Base-by-base conservation (phyloP, 75 land plant species). In the Gnetum montanum region DNA sequence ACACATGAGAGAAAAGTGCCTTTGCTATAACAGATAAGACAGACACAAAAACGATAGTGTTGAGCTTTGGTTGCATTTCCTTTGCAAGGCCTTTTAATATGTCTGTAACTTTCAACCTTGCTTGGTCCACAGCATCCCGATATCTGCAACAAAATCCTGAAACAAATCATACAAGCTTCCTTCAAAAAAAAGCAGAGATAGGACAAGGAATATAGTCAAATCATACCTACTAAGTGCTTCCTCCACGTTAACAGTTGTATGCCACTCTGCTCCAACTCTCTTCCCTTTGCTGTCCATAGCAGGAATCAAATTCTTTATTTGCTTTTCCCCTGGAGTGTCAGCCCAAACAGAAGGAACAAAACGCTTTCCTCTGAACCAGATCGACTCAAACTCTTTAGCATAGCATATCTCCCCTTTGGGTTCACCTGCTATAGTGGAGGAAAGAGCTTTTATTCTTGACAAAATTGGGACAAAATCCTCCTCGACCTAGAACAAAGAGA, bases 281-380 rank as follows among this genome's bases (percentile, higher is more conserved):
- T 74, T 76, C 11, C 97, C 90, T 65, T 82, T 92, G 4, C 79
- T 70, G 72, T 92, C 90, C 7, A 58, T 31, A 29, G 96, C 95
- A 50, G 78, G 78, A 56, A 34, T 65, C 38, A 92, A 75, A 29
- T 64, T 71, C 33, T 79, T 82, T 41, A 92, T 88, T 66, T 92
- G 86, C 58, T 74, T 77, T 44, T 90, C 96, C 2, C 96, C 96
- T 49, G 85, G 80, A 12, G 82, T 77, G 23, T 72, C 64, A 31
- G 75, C 88, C 95, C 95, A 82, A 13, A 89, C 66, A 48, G 78
- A 3, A n/a, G 96, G 96, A 38, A 48, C 25, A 76, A 88, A 85
- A 23, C 67, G 62, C 40, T 82, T 89, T 55, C 95, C 96, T 51
- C 82, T 92, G 44, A 92, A 88, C 97, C 97, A 92, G 46, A 92